These are phyloP conservation scores for Ganoderma boninense DNA, from an alignment of 1,284 basidiomycete genomes.

Conservation along the genomic window DNA sequence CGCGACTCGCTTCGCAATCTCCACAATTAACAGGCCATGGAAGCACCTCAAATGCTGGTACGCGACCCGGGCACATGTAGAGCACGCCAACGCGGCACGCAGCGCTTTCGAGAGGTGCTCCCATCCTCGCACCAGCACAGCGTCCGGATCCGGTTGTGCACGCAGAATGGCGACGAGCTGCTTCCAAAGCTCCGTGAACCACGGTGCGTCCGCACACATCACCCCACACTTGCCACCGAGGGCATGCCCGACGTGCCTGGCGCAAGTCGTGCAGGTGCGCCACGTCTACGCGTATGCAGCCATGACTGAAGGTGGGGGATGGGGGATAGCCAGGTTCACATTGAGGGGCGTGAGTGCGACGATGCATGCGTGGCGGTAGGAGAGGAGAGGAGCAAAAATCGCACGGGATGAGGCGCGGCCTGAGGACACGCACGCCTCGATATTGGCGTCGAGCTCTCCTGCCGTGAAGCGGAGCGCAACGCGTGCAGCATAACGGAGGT, in stretches of 20 bases:
- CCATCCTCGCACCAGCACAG: neutral
- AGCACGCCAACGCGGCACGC: neutral
- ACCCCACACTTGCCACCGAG: neutral
- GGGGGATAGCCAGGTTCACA: neutral
- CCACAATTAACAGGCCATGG: neutral
- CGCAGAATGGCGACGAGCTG: neutral
- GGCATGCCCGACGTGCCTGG: neutral
- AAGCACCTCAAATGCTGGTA: neutral
- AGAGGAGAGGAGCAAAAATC: neutral
- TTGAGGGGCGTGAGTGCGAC: neutral
- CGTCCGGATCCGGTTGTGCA: neutral
- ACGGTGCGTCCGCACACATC: neutral
- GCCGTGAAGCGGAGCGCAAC: neutral
- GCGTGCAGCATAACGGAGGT: neutral
- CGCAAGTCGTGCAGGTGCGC: neutral
- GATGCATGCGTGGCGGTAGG: neutral
- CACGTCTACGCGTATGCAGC: neutral
- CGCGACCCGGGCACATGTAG: neutral
- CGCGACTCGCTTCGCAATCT: neutral
- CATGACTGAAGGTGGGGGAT: neutral
- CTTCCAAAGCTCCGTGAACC: neutral
- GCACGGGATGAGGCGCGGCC: no score
- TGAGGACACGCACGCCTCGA: neutral
- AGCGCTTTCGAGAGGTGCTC: neutral
- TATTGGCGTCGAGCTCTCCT: neutral